Evolutionary conservation across 805 yeast species (phyloP).

Genomic region (Kuraishia cidri): DNA sequence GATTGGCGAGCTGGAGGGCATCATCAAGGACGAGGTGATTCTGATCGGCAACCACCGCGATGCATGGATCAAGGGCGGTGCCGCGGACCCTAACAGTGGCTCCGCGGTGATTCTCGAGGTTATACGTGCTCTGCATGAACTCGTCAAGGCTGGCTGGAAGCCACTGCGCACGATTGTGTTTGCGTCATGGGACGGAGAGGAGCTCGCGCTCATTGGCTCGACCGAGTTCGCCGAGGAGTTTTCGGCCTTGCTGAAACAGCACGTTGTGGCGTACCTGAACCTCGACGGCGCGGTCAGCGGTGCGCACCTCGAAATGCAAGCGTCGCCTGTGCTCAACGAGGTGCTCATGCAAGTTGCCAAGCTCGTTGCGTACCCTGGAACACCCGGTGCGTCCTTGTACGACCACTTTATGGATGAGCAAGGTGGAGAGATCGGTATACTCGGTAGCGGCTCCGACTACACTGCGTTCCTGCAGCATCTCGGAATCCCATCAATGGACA

Average conservation of each 20-base stretch:
- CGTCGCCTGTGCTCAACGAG: conserved; percentile 54
- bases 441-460: conserved; percentile 71
- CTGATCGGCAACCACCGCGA: conserved; percentile 73
- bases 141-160: conserved; percentile 53
- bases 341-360: conserved; percentile 34
- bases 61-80: conserved; percentile 75
- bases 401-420: conserved; percentile 24
- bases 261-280: conserved; percentile 61
- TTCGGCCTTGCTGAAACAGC: conserved; percentile 30
- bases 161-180: conserved; percentile 64
- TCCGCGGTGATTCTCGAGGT: conserved; percentile 58
- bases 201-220: conserved; percentile 64
- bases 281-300: conserved; percentile 63
- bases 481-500: conserved; percentile 52
- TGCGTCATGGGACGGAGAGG: conserved; percentile 80
- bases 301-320: conserved; percentile 33
- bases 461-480: conserved; percentile 51
- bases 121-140: conserved; percentile 46
- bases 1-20: conserved; percentile 52
- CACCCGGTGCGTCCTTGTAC: conserved; percentile 9
- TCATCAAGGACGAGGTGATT: conserved; percentile 41
- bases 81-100: conserved; percentile 75
- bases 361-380: conserved; percentile 28
- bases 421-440: conserved; percentile 26
- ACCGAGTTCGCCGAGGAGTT: conserved; percentile 71